Evolutionary conservation across 73 alveolate genomes (phyloP), one percentile per base, ranked within the genome.

Genomic region (Strombidium stylifer): DNA sequence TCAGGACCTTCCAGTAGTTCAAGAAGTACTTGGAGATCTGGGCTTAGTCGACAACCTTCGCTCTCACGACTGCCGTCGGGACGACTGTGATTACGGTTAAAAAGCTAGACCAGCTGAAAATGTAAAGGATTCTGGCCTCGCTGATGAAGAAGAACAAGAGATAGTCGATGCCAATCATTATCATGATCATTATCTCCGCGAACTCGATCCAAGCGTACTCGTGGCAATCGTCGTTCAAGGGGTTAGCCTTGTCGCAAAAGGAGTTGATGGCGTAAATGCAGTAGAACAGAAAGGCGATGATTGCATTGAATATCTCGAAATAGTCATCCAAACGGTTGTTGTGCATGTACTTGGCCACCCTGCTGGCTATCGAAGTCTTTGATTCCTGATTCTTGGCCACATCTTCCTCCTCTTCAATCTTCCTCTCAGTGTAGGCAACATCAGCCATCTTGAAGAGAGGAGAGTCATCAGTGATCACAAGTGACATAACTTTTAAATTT

Each of bases 31-130:
- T 18, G 2, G n/a, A 18, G 16, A 19, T 37, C 16, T 47, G 16
- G 36, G 50, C 30, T 4, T 69, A 78, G 10, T 45, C 37, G 0
- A 78, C 58, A 1, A 62, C 84, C 24, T 54, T 36, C 15, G 71
- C 42, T 27, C 94, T 54, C 16, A 82, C 86, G 6, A 84, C 55
- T 28, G 78, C 68, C 52, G 82, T 35, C 30, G 94, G 94, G 10
- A 78, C 50, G 23, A 84, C 69, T 18, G 86, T 77, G 15, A 76
- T 45, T 30, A 75, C 77, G 54, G 85, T 82, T 26, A 69, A 49
- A 10, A 69, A 16, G 28, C 86, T 46, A 34, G 61, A 36, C 26
- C 45, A 52, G 36, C 54, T 5, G 27, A 70, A 68, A 11, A 77
- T 48, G 31, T 49, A 84, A 28, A 78, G 49, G 37, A 84, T 56